These are phyloP conservation scores for Oryza australiensis DNA, from an alignment of 176 grass and related monocot species.

Conservation along the genomic window DNA sequence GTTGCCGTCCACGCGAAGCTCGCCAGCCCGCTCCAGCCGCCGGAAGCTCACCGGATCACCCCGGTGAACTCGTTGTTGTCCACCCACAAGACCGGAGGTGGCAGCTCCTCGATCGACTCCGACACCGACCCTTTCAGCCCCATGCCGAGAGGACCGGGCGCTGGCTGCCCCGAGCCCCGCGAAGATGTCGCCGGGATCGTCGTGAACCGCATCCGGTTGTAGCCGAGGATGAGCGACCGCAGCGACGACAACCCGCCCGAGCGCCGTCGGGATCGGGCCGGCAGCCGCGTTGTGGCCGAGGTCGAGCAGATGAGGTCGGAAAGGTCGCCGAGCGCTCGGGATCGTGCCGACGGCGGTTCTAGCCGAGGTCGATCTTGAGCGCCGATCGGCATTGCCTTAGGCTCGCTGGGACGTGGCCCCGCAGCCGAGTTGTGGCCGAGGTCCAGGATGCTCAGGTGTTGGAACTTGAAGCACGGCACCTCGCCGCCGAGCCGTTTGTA, in stretches of 20 bases:
- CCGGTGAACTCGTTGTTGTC: constrained; percentile 82
- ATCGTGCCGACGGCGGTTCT: constrained; percentile 59
- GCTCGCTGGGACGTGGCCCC: constrained; percentile 53
- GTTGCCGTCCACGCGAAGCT: constrained; percentile 76
- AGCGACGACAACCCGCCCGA: constrained; percentile 50
- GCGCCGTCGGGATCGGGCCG: constrained; percentile 63
- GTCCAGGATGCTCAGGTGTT: constrained; percentile 71
- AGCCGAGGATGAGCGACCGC: constrained; percentile 70
- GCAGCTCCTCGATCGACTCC: constrained; percentile 67
- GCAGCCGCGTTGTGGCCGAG: constrained; percentile 72
- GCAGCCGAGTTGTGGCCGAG: constrained; percentile 77
- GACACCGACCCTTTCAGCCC: constrained; percentile 65
- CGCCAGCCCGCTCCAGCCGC: constrained; percentile 59
- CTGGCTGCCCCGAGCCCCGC: constrained; percentile 45
- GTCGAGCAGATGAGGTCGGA: constrained; percentile 66
- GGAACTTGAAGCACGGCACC: constrained; percentile 53
- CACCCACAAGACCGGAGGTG: constrained; percentile 73
- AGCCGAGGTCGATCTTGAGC: constrained; percentile 80
- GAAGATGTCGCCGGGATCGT: constrained; percentile 53
- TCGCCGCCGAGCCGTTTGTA: constrained; percentile 63
- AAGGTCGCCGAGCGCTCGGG: constrained; percentile 57
- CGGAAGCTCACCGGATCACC: constrained; percentile 70
- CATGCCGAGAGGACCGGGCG: constrained; percentile 75
- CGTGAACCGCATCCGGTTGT: constrained; percentile 60
- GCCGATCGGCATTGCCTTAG: constrained; percentile 61